phyloP scores from a whole-genome alignment of 345 rosid species.

The Eucalyptus shirleyi region DNA sequence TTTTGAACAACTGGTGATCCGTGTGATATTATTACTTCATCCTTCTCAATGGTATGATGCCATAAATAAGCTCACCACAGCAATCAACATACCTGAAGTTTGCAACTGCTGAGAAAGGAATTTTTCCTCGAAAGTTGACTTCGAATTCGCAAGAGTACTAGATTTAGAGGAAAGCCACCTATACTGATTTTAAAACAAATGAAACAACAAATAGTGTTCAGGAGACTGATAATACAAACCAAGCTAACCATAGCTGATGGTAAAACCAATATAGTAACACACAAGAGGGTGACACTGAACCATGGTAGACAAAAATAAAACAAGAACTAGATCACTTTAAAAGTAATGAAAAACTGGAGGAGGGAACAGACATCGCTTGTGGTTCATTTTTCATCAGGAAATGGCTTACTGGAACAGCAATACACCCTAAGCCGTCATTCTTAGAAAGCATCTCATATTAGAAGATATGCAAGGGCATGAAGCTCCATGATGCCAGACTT shows the following conservation, averaged over 20 bases:
- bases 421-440: background rate
- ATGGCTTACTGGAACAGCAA: background rate
- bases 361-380: background rate
- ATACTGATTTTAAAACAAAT: conserved; percentile 52
- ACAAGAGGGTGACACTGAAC: background rate
- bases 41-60: background rate
- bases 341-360: background rate
- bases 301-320: background rate
- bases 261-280: background rate
- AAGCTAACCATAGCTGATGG: background rate
- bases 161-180: conserved; percentile 98
- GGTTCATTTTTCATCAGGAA: background rate
- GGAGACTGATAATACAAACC: background rate
- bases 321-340: background rate
- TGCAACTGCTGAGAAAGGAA: conserved; percentile 89
- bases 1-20: background rate
- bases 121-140: conserved; percentile 91
- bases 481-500: background rate
- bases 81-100: conserved; percentile 64
- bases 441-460: background rate
- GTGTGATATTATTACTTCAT: background rate
- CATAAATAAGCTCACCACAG: background rate
- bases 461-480: background rate
- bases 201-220: background rate
- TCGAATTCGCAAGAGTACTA: conserved; percentile 35